Evolutionary conservation across 257 asterid genomes (phyloP).

Genomic region (Solanum pinnatisectum): DNA sequence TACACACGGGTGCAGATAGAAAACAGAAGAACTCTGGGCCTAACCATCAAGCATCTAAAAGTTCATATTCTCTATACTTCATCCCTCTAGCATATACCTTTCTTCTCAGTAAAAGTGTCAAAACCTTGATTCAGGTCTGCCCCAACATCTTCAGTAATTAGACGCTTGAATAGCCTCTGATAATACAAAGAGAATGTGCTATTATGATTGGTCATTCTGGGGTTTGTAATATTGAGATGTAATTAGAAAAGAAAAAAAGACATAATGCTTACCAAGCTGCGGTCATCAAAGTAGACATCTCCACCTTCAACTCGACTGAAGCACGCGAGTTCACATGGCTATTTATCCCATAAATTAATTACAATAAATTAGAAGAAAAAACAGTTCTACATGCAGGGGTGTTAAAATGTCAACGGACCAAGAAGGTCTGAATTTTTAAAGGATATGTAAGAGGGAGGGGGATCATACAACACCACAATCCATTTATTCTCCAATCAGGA

Average conservation of each 20-base stretch:
- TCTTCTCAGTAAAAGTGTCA: conserved; percentile 65
- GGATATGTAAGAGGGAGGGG: neutral
- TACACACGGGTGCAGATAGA: conserved; percentile 1
- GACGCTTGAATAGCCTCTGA: conserved; percentile 91
- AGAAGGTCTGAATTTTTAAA: neutral
- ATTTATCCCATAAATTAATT: neutral
- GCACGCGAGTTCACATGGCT: conserved; percentile 99
- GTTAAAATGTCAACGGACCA: neutral
- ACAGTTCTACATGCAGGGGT: neutral
- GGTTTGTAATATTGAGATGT: neutral
- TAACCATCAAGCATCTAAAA: neutral
- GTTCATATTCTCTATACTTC: neutral
- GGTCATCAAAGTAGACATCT: conserved; percentile 86
- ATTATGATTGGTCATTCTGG: neutral
- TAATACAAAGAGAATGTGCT: neutral
- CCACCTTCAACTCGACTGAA: conserved; percentile 93
- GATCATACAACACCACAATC: neutral
- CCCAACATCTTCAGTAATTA: conserved; percentile 82
- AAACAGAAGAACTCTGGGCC: conserved; percentile 5
- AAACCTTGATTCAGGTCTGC: conserved; percentile 87
- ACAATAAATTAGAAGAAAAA: neutral
- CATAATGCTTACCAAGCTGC: conserved; percentile 74
- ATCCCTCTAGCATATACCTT: conserved; percentile 42
- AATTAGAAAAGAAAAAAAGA: neutral
- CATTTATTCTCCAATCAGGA: neutral